Percentiles rank a stretch among this genome's conserved stretches.
Evolutionary conservation across 129 eudicot genomes (phyloP).

Genomic region (Arctium minus): DNA sequence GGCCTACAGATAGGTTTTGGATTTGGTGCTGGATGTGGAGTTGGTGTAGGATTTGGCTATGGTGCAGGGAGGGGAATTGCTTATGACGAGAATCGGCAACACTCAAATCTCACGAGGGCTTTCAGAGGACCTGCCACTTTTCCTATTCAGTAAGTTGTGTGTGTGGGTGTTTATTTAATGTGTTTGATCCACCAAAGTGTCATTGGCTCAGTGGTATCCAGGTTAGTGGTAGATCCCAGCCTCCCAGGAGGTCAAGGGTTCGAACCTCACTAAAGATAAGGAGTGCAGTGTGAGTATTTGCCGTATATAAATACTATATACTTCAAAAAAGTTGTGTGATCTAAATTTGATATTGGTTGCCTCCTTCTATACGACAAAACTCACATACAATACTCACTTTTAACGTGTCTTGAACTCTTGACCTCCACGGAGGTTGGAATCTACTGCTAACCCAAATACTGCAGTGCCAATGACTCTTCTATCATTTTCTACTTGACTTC

Average conservation of each 20-base stretch:
- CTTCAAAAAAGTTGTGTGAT: background rate
- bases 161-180: background rate
- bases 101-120: slow-evolving; percentile 64
- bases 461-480: background rate
- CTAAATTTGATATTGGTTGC: background rate
- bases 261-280: too few relatives aligned
- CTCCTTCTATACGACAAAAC: background rate
- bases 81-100: slow-evolving; percentile 55
- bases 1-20: slow-evolving; percentile 91
- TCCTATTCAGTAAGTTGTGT: slow-evolving; percentile 67
- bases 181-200: background rate
- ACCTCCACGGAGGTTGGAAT: background rate
- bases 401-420: background rate
- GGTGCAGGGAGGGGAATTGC: slow-evolving; percentile 92
- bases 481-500: background rate
- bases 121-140: slow-evolving; percentile 37
- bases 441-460: background rate
- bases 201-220: background rate
- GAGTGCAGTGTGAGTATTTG: background rate
- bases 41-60: slow-evolving; percentile 92
- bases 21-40: slow-evolving; percentile 93
- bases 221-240: background rate
- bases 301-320: background rate
- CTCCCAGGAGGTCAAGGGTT: background rate
- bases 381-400: background rate